These are phyloP conservation scores for Tricholoma sp. DNA, from an alignment of 768 basidiomycete genomes.

Conservation along the genomic window DNA sequence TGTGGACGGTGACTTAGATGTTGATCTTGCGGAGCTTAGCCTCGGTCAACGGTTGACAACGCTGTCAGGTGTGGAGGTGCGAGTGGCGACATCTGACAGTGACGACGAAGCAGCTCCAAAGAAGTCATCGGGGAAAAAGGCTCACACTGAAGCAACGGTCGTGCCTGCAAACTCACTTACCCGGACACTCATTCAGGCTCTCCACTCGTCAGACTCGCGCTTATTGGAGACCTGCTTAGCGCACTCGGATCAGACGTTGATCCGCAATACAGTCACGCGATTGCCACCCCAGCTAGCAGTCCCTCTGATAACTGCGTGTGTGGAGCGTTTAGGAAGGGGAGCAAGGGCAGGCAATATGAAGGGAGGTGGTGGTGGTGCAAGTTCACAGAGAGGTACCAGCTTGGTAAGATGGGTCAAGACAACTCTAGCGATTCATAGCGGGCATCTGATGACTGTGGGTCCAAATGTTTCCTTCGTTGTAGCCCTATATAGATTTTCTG, in stretches of 20 bases:
- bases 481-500: constrained; percentile 2
- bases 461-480: constrained; percentile 2
- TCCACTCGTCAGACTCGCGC: constrained; percentile 89
- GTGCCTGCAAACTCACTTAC: constrained; percentile 84
- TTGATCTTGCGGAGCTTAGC: constrained; percentile 85
- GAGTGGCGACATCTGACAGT: constrained; percentile 43
- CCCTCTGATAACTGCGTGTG: constrained; percentile 80
- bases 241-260: constrained; percentile 75
- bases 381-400: constrained; percentile 66
- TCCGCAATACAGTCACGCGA: constrained; percentile 81
- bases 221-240: constrained; percentile 83
- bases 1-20: constrained; percentile 68
- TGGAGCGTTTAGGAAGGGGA: constrained; percentile 81
- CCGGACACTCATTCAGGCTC: constrained; percentile 89
- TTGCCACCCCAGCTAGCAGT: constrained; percentile 85
- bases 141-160: constrained; percentile 29
- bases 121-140: constrained; percentile 27
- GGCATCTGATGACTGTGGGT: constrained; percentile 90
- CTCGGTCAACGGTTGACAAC: constrained; percentile 87
- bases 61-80: constrained; percentile 48
- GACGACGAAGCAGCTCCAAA: constrained; percentile 31
- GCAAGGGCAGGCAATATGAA: constrained; percentile 67
- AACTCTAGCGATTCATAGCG: constrained; percentile 80
- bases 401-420: constrained; percentile 77
- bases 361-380: constrained; percentile 74